phyloP scores from a whole-genome alignment of 2,329 filamentous ascomycete genomes.

The Clonostachys sp. region DNA sequence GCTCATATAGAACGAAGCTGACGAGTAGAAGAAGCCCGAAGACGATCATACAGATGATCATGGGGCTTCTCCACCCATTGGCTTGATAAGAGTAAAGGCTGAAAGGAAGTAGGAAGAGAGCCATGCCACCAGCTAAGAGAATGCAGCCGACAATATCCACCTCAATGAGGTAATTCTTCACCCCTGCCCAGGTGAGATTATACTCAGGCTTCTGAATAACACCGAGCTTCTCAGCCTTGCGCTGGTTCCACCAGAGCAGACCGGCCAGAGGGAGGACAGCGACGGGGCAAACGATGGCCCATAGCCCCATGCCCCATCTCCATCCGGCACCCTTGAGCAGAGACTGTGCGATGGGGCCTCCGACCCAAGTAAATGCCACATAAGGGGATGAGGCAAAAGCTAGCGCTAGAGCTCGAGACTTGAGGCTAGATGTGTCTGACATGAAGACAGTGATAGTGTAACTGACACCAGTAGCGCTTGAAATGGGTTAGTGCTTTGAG shows the following conservation, averaged over 20 bases:
- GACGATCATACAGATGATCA: slow-evolving; percentile 56
- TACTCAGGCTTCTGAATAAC: slow-evolving; percentile 27
- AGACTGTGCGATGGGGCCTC: slow-evolving; percentile 45
- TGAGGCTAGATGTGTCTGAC: slow-evolving; percentile 61
- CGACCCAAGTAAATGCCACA: slow-evolving; percentile 58
- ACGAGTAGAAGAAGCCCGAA: slow-evolving; percentile 55
- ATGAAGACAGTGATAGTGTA: slow-evolving; percentile 64
- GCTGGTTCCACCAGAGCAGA: slow-evolving; percentile 53
- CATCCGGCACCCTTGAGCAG: slow-evolving; percentile 47
- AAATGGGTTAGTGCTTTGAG: too few relatives aligned
- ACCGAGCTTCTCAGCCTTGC: slow-evolving; percentile 50
- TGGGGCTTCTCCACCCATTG: slow-evolving; percentile 44
- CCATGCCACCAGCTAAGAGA: slow-evolving; percentile 51
- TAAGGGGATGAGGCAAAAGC: slow-evolving; percentile 43
- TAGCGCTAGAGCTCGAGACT: slow-evolving; percentile 50
- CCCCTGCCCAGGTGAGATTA: slow-evolving; percentile 27
- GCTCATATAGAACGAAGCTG: slow-evolving; percentile 51
- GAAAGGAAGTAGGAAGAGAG: slow-evolving; percentile 61
- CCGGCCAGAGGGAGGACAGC: slow-evolving; percentile 50
- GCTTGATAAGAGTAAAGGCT: slow-evolving; percentile 43
- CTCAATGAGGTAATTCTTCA: slow-evolving; percentile 46
- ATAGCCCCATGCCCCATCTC: slow-evolving; percentile 30
- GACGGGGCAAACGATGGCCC: slow-evolving; percentile 55
- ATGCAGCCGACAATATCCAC: slow-evolving; percentile 57
- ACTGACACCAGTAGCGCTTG: slow-evolving; percentile 36